A percentile compares a stretch with the other conserved stretches of the same genome.
These are phyloP conservation scores for Cyathus striatus DNA, from an alignment of 768 basidiomycete genomes.

Conservation along the genomic window DNA sequence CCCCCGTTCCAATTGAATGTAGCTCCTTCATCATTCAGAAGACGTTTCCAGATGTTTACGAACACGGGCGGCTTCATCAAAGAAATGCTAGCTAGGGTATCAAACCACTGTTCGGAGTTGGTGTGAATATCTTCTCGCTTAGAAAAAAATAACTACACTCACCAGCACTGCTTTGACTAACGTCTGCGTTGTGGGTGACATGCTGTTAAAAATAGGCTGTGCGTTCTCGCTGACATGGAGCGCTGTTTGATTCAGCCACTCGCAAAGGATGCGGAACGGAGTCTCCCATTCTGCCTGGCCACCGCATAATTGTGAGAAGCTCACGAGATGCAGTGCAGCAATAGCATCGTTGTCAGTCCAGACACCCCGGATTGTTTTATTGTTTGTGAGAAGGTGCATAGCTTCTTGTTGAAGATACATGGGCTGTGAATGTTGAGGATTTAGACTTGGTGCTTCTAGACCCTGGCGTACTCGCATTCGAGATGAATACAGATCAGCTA, in stretches of 20 bases:
- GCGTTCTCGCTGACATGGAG: conserved; percentile 63
- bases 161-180: conserved; percentile 73
- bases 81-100: conserved; percentile 67
- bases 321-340: conserved; percentile 74
- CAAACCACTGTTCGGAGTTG: conserved; percentile 56
- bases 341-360: conserved; percentile 69
- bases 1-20: conserved; percentile 42
- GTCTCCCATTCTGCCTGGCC: conserved; percentile 65
- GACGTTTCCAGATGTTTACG: conserved; percentile 57
- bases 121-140: conserved; percentile 8
- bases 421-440: conserved; percentile 52
- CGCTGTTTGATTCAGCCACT: conserved; percentile 71
- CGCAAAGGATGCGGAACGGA: conserved; percentile 65
- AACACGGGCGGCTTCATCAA: conserved; percentile 59
- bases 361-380: conserved; percentile 46
- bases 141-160: conserved; percentile 22
- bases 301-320: conserved; percentile 67
- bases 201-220: conserved; percentile 46
- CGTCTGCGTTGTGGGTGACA: conserved; percentile 49
- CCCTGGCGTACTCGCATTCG: conserved; percentile 59
- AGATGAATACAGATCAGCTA: conserved; percentile 65
- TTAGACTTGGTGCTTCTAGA: conserved; percentile 47
- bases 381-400: conserved; percentile 51
- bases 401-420: conserved; percentile 67
- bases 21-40: conserved; percentile 54